phyloP scores from a whole-genome alignment of 257 asterid genomes.

The Cinchona pubescens region DNA sequence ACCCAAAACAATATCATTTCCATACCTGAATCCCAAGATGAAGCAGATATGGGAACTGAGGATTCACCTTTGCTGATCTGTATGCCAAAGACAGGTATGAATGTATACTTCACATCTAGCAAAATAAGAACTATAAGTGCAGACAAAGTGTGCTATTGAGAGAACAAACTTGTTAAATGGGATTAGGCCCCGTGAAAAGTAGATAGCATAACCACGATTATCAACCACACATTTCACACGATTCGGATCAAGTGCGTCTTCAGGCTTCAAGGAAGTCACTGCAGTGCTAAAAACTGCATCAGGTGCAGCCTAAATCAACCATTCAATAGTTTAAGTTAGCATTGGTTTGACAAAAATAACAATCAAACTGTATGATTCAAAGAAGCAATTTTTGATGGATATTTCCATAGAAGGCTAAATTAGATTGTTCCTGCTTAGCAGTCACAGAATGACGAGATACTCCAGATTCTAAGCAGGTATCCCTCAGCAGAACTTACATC shows the following conservation, averaged over 20 bases:
- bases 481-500: not conserved
- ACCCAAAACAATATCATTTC: not conserved
- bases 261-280: conserved; percentile 71
- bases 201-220: conserved; percentile 74
- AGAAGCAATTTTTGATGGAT: not conserved
- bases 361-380: not conserved
- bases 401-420: not conserved
- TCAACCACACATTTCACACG: conserved; percentile 86
- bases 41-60: conserved; percentile 77
- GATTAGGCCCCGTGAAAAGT: conserved; percentile 77
- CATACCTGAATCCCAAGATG: conserved; percentile 90
- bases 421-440: not conserved
- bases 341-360: conserved; percentile 3
- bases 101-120: conserved; percentile 8
- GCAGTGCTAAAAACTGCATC: conserved; percentile 93
- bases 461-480: not conserved
- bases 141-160: conserved; percentile 5
- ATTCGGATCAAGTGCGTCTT: conserved; percentile 82
- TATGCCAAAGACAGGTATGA: conserved; percentile 9
- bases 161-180: conserved; percentile 77
- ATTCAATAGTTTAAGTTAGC: not conserved
- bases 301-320: conserved; percentile 66
- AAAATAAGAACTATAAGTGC: not conserved
- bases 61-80: conserved; percentile 71
- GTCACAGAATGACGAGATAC: not conserved